Conservation (phyloP, 352 stramenopile species). For the Elongisporangium undulatum region DNA sequence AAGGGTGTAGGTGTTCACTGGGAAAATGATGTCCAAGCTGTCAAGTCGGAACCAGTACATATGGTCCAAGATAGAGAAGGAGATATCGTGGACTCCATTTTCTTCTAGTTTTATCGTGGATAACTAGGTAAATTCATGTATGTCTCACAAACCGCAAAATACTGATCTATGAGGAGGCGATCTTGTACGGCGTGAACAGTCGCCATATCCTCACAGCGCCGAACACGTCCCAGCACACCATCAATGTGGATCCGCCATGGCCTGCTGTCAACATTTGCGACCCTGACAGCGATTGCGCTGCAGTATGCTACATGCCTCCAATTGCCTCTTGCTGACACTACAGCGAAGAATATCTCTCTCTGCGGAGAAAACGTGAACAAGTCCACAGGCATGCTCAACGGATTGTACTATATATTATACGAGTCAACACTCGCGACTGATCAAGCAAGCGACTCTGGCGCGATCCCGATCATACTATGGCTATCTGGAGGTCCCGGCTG, state of each 20-base stretch:
- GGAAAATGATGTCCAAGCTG: neutral
- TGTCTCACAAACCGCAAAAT: neutral
- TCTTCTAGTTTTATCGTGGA: constrained; percentile 19
- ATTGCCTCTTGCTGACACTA: neutral
- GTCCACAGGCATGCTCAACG: constrained; percentile 56
- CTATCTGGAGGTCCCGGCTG: constrained; percentile 95
- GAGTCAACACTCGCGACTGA: constrained; percentile 23
- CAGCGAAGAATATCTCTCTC: constrained; percentile 16
- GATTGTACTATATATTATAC: constrained; percentile 76
- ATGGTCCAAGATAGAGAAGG: constrained; percentile 6
- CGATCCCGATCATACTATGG: constrained; percentile 93
- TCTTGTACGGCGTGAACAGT: neutral
- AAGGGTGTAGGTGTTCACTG: neutral
- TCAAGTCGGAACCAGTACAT: constrained; percentile 5
- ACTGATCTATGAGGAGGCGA: neutral
- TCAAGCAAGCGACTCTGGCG: neutral
- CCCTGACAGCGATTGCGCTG: neutral
- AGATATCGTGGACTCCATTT: constrained; percentile 23
- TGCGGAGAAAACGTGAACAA: constrained; percentile 60
- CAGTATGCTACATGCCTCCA: constrained; percentile 3
- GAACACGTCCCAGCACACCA: neutral
- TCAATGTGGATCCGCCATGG: neutral
- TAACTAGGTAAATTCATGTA: neutral
- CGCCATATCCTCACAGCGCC: too few relatives aligned
- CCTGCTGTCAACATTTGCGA: neutral